phyloP scores from a whole-genome alignment of 2,329 filamentous ascomycete genomes.

The Chalara sp. region DNA sequence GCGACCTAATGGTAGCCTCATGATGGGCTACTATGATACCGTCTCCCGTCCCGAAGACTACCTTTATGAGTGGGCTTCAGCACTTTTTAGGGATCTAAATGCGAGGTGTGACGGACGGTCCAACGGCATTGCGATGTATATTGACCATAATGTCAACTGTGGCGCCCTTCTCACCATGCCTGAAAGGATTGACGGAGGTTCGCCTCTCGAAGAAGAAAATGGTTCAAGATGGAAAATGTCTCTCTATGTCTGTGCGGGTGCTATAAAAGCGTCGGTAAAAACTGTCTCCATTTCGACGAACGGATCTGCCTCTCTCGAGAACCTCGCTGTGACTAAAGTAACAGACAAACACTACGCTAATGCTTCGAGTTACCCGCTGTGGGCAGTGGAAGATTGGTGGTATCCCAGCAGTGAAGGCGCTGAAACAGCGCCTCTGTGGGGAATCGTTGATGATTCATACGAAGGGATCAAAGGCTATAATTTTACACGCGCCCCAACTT shows the following conservation, averaged over 20 bases:
- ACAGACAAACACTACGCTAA: neutral
- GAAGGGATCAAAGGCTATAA: too few relatives aligned
- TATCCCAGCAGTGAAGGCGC: neutral
- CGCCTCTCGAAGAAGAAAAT: too few relatives aligned
- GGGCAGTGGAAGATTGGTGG: conserved; percentile 1
- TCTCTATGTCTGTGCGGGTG: neutral
- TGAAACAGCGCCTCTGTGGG: neutral
- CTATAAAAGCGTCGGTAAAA: conserved; percentile 2
- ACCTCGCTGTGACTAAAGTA: neutral
- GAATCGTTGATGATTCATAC: neutral
- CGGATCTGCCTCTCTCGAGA: neutral
- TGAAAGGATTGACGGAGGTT: neutral
- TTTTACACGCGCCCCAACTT: too few relatives aligned
- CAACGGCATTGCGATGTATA: too few relatives aligned
- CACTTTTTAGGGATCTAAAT: too few relatives aligned
- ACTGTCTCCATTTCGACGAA: neutral
- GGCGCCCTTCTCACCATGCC: neutral
- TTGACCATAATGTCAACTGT: too few relatives aligned
- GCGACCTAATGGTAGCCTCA: too few relatives aligned
- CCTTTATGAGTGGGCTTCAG: too few relatives aligned
- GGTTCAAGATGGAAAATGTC: too few relatives aligned
- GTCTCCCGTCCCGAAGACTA: too few relatives aligned
- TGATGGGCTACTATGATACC: too few relatives aligned
- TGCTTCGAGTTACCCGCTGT: neutral
- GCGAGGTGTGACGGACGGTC: too few relatives aligned